Evolutionary conservation across 2,329 filamentous ascomycete species (phyloP), one percentile per base, ranked within the genome.

Genomic region (Amphichorda felina): DNA sequence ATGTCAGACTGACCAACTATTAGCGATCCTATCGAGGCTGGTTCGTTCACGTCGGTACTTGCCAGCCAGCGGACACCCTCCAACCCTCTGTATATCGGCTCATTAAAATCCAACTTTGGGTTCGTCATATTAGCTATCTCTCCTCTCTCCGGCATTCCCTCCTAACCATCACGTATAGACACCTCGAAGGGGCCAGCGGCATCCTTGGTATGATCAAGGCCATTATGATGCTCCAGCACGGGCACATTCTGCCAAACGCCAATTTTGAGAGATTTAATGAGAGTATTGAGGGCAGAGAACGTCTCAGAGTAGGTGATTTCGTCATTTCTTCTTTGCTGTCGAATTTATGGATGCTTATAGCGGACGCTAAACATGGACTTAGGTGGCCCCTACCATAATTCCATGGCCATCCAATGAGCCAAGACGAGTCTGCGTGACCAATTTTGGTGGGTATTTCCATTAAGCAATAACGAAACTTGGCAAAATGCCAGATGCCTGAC

Each of bases 11-110:
- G 28, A 30, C 28, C n/a, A 64, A 1, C 54, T n/a, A n/a, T n/a
- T 50, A 64, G 72, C 2, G 72, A 76, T 40, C 69, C 70, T 0
- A 62, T 67, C 14, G 72, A 76, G 41, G 64, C 66, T 1, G 54
- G 50, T 8, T 68, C 65, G 4, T 60, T 74, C 25, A 49, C 58
- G 25, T 55, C 57, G 7, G 60, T 66, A 0, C 60, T 70, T 19
- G 55, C 57, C 5, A 39, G 50, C 15, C 54, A 56, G 4, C 55
- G 62, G 8, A 56, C 58, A 17, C 48, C 5, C 11, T 13, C 21
- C 11, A 4, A 30, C 8, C 5, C 70, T 68, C 35, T 38, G 5
- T 25, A 28, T 10, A 28, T 37, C 9, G 42, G 42, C 17, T 43
- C 43, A 3, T 22, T 48, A 31, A 49, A 50, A 37, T 36, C 43